A percentile compares a stretch with the other conserved stretches of the same genome.
phyloP scores from a whole-genome alignment of 176 grass and related monocot species.

The Oryza glaberrima region DNA sequence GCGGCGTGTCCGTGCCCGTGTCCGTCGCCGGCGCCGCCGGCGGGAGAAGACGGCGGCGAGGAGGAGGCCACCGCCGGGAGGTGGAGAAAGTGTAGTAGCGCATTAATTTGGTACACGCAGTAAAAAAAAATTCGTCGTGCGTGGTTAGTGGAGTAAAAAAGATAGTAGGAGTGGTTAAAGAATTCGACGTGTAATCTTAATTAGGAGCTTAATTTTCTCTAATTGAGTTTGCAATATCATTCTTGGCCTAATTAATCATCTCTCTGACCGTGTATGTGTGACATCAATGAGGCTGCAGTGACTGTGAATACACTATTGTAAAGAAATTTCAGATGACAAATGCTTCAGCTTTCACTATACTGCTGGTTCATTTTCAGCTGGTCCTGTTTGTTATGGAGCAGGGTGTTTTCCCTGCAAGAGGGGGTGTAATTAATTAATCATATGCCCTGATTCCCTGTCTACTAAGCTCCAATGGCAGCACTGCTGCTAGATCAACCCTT shows the following conservation, averaged over 20 bases:
- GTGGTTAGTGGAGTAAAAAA: constrained; percentile 4
- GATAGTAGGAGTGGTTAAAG: not conserved
- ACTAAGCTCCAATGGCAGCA: no score
- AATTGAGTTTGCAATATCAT: not conserved
- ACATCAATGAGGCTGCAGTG: not conserved
- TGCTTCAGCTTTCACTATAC: not conserved
- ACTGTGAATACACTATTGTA: not conserved
- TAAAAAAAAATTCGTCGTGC: not conserved
- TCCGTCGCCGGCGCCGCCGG: not conserved
- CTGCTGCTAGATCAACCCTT: no score
- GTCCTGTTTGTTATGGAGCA: no score
- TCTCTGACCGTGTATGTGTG: no score
- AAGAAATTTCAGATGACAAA: not conserved
- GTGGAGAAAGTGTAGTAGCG: constrained; percentile 44
- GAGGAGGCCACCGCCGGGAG: constrained; percentile 8
- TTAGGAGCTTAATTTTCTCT: not conserved
- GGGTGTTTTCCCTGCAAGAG: no score
- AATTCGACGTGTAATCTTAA: constrained; percentile 19
- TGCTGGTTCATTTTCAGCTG: not conserved
- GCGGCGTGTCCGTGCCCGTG: constrained; percentile 11
- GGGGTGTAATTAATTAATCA: no score
- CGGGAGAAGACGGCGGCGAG: not conserved
- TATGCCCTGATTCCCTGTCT: no score
- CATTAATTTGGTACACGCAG: not conserved
- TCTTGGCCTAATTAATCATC: not conserved